These are phyloP conservation scores for Diphasiastrum complanatum DNA, from an alignment of 83 land plant species.

Conservation along the genomic window DNA sequence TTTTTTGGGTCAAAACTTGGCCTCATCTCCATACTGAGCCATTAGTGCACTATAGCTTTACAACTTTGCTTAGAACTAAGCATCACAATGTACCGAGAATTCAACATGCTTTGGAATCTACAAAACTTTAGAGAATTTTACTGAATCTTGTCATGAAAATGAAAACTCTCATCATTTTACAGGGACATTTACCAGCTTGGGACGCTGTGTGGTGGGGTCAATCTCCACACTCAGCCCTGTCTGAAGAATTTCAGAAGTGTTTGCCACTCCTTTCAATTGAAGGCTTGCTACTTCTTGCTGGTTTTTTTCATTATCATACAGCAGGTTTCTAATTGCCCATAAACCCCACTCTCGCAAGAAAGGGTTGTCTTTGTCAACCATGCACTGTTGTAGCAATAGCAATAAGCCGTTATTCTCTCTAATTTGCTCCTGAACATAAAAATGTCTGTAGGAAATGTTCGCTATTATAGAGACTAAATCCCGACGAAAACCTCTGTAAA, in stretches of 20 bases:
- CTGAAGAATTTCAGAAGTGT: slow-evolving; percentile 37
- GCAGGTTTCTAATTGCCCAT: slow-evolving; percentile 59
- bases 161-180: too few species aligned
- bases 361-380: slow-evolving; percentile 59
- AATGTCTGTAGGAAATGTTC: slow-evolving; percentile 49
- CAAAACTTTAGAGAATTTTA: too few species aligned
- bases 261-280: slow-evolving; percentile 51
- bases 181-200: slow-evolving; percentile 70
- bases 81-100: too few species aligned
- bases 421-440: slow-evolving; percentile 65
- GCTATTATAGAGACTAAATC: slow-evolving; percentile 71
- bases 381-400: slow-evolving; percentile 73
- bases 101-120: too few species aligned
- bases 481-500: slow-evolving; percentile 72
- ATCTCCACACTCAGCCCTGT: slow-evolving; percentile 64
- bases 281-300: slow-evolving; percentile 48
- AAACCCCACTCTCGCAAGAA: slow-evolving; percentile 80
- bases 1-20: too few species aligned
- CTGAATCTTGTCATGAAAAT: too few species aligned
- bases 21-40: too few species aligned
- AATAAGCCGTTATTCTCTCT: slow-evolving; percentile 48
- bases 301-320: slow-evolving; percentile 64
- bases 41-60: too few species aligned
- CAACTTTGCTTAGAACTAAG: too few species aligned
- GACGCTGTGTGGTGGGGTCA: slow-evolving; percentile 43